These are phyloP conservation scores for Penicillium paneum DNA, from an alignment of 2,329 filamentous ascomycete species.

Conservation along the genomic window DNA sequence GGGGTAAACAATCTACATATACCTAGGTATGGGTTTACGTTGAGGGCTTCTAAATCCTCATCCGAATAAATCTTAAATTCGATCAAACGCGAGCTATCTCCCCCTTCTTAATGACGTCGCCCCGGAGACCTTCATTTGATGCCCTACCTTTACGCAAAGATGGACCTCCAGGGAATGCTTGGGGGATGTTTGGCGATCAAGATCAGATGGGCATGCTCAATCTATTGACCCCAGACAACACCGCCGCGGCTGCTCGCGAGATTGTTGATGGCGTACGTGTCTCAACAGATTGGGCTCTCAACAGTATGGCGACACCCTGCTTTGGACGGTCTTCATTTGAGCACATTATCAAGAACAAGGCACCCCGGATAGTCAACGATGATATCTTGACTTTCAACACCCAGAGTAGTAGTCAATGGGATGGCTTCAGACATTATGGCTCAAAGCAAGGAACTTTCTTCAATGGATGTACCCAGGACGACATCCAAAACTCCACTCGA, in stretches of 20 bases:
- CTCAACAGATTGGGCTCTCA: constrained; percentile 60
- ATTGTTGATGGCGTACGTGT: constrained; percentile 45
- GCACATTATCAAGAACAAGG: constrained; percentile 52
- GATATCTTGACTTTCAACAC: constrained; percentile 60
- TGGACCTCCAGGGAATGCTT: constrained; percentile 54
- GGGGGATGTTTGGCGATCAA: constrained; percentile 53
- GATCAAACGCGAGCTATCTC: neutral
- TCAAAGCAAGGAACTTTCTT: constrained; percentile 44
- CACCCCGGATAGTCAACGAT: constrained; percentile 56
- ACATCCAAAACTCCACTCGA: constrained; percentile 35
- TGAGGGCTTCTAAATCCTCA: no score
- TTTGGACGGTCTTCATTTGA: constrained; percentile 57
- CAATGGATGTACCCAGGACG: constrained; percentile 40
- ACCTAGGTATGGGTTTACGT: no score
- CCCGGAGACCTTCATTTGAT: constrained; percentile 37
- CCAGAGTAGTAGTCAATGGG: constrained; percentile 56
- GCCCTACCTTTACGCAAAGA: constrained; percentile 50
- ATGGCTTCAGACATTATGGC: constrained; percentile 40
- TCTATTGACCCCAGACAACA: constrained; percentile 49
- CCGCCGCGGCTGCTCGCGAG: constrained; percentile 44
- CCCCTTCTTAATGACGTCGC: constrained; percentile 5
- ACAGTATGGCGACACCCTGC: constrained; percentile 53
- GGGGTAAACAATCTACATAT: neutral
- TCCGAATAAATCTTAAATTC: neutral
- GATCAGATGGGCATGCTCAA: constrained; percentile 57